Evolutionary conservation across 352 stramenopile genomes (phyloP).

Genomic region (Pythium graminicola): DNA sequence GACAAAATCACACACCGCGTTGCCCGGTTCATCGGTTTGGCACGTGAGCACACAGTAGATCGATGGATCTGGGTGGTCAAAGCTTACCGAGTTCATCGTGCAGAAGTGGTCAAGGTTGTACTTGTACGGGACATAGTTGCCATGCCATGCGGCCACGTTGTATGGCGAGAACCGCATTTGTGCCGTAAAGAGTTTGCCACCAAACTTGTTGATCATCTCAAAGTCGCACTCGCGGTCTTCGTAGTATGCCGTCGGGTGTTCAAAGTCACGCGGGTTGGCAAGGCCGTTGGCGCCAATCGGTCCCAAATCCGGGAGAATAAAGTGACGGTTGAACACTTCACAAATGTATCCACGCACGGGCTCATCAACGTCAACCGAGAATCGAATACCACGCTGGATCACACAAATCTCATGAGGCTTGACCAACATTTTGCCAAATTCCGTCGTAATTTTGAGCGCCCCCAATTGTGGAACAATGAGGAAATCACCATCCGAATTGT

Average conservation of each 20-base stretch:
- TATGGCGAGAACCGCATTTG: conserved; percentile 88
- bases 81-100: conserved; percentile 94
- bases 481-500: conserved; percentile 96
- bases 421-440: conserved; percentile 87
- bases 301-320: conserved; percentile 92
- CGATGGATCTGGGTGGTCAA: conserved; percentile 95
- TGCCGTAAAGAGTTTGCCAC: conserved; percentile 84
- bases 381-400: conserved; percentile 93
- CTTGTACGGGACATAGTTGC: conserved; percentile 97
- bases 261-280: conserved; percentile 94
- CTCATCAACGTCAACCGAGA: conserved; percentile 84
- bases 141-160: conserved; percentile 97
- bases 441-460: conserved; percentile 88
- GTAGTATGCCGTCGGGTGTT: conserved; percentile 86
- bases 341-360: conserved; percentile 91
- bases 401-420: conserved; percentile 91
- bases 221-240: conserved; percentile 82
- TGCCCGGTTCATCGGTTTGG: conserved; percentile 88
- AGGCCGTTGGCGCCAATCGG: conserved; percentile 96
- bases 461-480: conserved; percentile 93
- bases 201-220: conserved; percentile 84
- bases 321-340: conserved; percentile 95
- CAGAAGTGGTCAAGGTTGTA: conserved; percentile 95
- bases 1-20: conserved; percentile 95
- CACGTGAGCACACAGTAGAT: conserved; percentile 98